Conservation (phyloP, 2,329 filamentous ascomycete genomes). For the Hypoxylon sp. region DNA sequence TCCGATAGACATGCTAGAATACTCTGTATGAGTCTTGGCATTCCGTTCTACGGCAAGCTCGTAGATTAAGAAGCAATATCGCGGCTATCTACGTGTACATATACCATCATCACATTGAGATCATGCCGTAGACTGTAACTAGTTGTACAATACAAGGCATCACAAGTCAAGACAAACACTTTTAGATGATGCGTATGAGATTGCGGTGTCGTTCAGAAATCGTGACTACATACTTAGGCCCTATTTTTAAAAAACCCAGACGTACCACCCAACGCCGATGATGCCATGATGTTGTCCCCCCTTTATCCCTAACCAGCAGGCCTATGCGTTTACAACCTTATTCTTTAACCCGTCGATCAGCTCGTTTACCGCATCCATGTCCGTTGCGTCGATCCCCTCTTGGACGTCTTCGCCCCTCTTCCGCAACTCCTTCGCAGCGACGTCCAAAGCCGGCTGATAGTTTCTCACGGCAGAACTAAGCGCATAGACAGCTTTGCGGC, state of each 20-base stretch:
- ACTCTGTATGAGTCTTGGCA: constrained; percentile 76
- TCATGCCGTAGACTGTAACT: constrained; percentile 42
- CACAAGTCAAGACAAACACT: constrained; percentile 4
- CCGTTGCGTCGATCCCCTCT: constrained; percentile 77
- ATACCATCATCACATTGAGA: constrained; percentile 29
- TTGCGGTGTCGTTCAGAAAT: constrained; percentile 9
- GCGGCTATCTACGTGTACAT: constrained; percentile 39
- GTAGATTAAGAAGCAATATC: constrained; percentile 48
- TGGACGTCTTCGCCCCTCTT: constrained; percentile 67
- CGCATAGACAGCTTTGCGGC: constrained; percentile 90
- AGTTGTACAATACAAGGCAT: constrained; percentile 46
- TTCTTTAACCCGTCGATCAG: constrained; percentile 77
- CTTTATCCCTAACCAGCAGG: neutral
- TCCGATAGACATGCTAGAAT: constrained; percentile 88
- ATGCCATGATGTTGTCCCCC: constrained; percentile 27
- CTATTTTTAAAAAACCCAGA: constrained; percentile 31
- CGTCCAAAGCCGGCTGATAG: constrained; percentile 85
- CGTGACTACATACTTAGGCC: too few species aligned
- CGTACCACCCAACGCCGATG: constrained; percentile 38
- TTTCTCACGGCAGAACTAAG: constrained; percentile 89
- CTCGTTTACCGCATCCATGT: constrained; percentile 88
- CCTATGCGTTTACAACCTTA: constrained; percentile 55
- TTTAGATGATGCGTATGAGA: constrained; percentile 1
- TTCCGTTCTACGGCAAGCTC: constrained; percentile 86
- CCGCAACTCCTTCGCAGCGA: constrained; percentile 71